Evolutionary conservation across 805 yeast genomes (phyloP), one percentile per base, ranked within the genome.

Genomic region (Saccharomycopsis sp.): DNA sequence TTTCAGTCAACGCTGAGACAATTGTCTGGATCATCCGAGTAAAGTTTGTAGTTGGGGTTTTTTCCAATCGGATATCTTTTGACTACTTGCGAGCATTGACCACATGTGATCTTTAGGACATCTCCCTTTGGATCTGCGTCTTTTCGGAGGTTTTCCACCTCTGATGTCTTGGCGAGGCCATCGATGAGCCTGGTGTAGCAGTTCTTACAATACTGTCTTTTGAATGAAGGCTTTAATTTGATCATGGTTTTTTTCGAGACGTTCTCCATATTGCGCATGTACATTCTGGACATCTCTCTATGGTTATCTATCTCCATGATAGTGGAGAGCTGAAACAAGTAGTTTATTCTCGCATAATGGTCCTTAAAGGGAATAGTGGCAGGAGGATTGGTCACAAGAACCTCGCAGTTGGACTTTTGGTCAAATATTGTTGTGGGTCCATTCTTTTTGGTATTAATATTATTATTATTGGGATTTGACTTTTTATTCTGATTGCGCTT

Each of bases 281-380:
- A 53, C 56, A 58, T 58, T 49, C 63, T 20, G n/a, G 62, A 56
- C 8, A 44, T 17, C 15, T 56, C 55, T 8, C 54, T 17, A 3
- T 52, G 14, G 35, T 47, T 34, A n/a, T 38, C 29, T 3, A 55
- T 14, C 14, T 24, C 24, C 12, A 34, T 29, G 19, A 41, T 19
- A 2, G 57, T 41, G 8, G 62, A 58, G 12, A 58, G 25, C 24
- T 61, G 63, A 29, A 49, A 61, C 5, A 61, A 38, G 29, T 58
- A 61, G 25, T 58, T 61, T 3, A 61, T 55, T 41, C 62, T 50
- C 8, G 52, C 25, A 23, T 52, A 60, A 34, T 60, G 61, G 34
- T 56, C 58, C 41, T 58, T 57, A 17, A 44, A 44, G 22, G 49
- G 49, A 7, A 44, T 12, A 7, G 49, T 12, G 7, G 20, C 3